Evolutionary conservation across 163 green algal species (phyloP), one percentile per base, ranked within the genome.

Genomic region (Trebouxia gelatinosa): DNA sequence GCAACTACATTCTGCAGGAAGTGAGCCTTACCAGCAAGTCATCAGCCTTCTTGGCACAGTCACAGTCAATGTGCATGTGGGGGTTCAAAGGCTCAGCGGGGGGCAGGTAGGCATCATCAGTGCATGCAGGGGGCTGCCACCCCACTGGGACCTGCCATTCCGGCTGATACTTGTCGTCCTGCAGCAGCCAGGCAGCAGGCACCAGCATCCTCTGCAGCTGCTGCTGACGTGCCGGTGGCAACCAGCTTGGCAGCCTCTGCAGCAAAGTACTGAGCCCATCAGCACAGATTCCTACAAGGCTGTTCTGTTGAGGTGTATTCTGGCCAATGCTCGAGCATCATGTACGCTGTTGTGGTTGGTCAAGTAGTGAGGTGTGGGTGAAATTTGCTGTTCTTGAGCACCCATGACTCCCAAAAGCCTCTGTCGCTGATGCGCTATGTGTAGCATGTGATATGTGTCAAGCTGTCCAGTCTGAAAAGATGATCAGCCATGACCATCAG

Each of bases 121-220:
- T 19, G 17, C 64, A 72, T 16, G 34, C 64, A 37, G 64, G 64
- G 23, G 64, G 35, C 6, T 43, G 6, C 64, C 64, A 72, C 35
- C 35, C 35, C 23, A 72, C n/a, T 9, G 35, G 64, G 21, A 72
- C 35, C 21, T 3, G 50, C 35, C 35, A 51, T 23, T 31, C n/a
- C 5, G 64, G 64, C 64, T 72, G 64, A 1, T 35, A 72, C 21
- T 51, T 5, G 38, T 35, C 35, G 29, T 72, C 64, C 37, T 72
- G 64, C 35, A 6, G 38, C 64, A 72, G 38, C 64, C 64, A 72
- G 19, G 26, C 35, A 31, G 64, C 17, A 32, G 64, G 64, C 21
- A 72, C 35, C 64, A 72, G 64, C 64, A 72, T 72, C 7, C 50
- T 72, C 19, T 35, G 21, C 37, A 72, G 17, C 23, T 72, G 64